Evolutionary conservation across 768 basidiomycete genomes (phyloP).

Genomic region (Pisolithus orientalis): DNA sequence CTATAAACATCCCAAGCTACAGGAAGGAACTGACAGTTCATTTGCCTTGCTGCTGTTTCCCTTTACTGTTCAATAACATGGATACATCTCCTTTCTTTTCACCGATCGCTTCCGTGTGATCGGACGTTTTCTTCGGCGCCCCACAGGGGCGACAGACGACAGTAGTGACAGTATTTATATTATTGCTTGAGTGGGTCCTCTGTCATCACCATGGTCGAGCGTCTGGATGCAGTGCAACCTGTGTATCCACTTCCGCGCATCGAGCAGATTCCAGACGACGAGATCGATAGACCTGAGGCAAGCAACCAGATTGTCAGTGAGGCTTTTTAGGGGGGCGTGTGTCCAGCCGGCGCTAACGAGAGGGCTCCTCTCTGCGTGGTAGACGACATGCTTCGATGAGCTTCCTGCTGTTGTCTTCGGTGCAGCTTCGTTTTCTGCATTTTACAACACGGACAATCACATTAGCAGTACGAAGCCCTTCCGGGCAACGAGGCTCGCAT

Average conservation of each 20-base stretch:
- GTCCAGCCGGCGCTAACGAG: not conserved
- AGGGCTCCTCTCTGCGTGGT: constrained; percentile 4
- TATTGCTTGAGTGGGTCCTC: not conserved
- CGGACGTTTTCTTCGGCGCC: too few relatives aligned
- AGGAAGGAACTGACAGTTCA: not conserved
- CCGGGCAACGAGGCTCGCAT: constrained; percentile 64
- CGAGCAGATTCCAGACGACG: constrained; percentile 35
- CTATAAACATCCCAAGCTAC: constrained; percentile 34
- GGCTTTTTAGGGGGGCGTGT: not conserved
- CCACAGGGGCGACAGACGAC: too few relatives aligned
- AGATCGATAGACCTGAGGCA: constrained; percentile 32
- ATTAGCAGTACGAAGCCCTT: constrained; percentile 52
- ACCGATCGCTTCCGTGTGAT: too few relatives aligned
- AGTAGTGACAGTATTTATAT: too few relatives aligned
- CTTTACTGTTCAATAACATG: not conserved
- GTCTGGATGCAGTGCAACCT: constrained; percentile 37
- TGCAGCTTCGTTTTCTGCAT: constrained; percentile 59
- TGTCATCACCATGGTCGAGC: constrained; percentile 31
- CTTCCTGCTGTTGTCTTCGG: constrained; percentile 59
- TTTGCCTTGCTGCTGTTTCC: not conserved
- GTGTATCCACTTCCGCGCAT: constrained; percentile 33
- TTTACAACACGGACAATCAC: constrained; percentile 59
- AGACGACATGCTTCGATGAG: constrained; percentile 29
- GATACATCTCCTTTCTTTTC: not conserved
- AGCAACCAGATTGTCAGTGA: constrained; percentile 30